Conservation (phyloP, 306 rosid species). For the Delonix regia region DNA sequence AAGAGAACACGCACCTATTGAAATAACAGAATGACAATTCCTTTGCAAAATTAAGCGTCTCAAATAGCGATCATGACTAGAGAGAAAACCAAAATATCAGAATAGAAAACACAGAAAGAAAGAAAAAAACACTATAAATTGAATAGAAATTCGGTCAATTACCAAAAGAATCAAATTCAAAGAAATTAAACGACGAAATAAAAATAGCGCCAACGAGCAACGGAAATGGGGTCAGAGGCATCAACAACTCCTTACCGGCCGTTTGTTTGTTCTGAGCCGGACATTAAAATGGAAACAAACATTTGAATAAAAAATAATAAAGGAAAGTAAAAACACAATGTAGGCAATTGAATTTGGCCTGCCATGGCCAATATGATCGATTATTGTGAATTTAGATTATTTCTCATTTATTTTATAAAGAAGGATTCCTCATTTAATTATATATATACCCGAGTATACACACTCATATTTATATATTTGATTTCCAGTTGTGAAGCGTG, state of each 20-base stretch:
- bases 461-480: no score
- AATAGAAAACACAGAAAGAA: background rate
- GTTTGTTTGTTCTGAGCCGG: background rate
- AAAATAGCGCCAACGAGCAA: background rate
- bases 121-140: background rate
- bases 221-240: constrained; percentile 40
- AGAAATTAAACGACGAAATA: constrained; percentile 1
- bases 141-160: background rate
- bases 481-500: background rate
- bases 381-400: background rate
- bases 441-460: no score
- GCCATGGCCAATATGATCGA: background rate
- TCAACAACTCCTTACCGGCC: constrained; percentile 32
- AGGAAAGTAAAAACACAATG: background rate
- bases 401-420: background rate
- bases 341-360: background rate
- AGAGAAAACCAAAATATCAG: constrained; percentile 15
- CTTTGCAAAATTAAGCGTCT: constrained; percentile 15
- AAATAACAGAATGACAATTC: background rate
- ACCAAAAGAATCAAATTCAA: background rate
- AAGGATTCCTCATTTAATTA: background rate
- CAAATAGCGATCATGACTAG: constrained; percentile 45
- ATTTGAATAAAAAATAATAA: background rate
- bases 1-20: constrained; percentile 25
- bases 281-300: constrained; percentile 33